Base-by-base conservation (phyloP, 352 stramenopile genomes). In the Thalassiosira sp. region DNA sequence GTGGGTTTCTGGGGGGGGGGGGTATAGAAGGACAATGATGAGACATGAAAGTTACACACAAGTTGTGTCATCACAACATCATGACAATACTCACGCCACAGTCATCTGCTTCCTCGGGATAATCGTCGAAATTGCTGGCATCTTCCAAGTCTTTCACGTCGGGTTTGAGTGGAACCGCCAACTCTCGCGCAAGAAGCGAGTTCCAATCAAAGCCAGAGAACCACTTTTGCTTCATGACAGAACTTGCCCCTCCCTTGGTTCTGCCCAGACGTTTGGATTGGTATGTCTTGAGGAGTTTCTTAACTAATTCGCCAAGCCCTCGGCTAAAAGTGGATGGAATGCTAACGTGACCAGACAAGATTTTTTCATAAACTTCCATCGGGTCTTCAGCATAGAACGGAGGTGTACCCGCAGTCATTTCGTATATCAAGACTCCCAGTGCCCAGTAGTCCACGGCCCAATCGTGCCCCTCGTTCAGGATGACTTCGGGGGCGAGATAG, bases 391-490 rank as follows among this genome's bases (percentile, higher is more conserved):
- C 80, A 57, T 93, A 97, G 68, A 98, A 98, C 2, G 96, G 96
- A 60, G 85, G 88, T 11, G 73, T 68, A 31, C 89, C 89, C 49
- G 79, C 58, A 42, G 87, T 86, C 62, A 92, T 82, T 78, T 94
- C 89, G 46, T 90, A 92, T 56, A 94, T 87, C 35, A 94, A 75
- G 3, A 94, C 84, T 18, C 89, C 90, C 0, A 94, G 53, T 45
- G 75, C 86, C 88, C 89, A 95, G 51, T 91, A 90, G 67, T 95
- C 95, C 28, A 97, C 94, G 10, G 90, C 94, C 56, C 95, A 90
- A 71, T 98, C 95, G 81, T 99, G 96, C 35, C 96, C 96, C 5
- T 94, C 94, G 83, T 97, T 98, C 40, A 97, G 88, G 53, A 98
- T 97, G 35, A 98, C 96, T 73, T 99, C 96, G 61, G 91, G 89